Evolutionary conservation across 306 rosid species (phyloP), one percentile per base, ranked within the genome.

Genomic region (Malus sylvestris): DNA sequence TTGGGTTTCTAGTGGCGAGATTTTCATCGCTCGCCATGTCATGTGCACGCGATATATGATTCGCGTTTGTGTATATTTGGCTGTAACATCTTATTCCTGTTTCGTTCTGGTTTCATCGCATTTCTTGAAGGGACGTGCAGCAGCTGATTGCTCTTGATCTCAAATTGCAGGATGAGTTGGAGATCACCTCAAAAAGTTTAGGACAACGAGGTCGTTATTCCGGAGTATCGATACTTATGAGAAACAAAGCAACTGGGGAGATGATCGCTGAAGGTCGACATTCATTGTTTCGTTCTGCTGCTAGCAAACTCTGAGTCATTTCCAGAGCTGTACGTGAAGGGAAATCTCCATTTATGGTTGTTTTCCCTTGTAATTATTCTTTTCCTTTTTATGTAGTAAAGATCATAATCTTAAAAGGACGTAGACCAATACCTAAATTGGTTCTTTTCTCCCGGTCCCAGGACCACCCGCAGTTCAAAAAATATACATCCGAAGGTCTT

Each of bases 211-310:
- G 93, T 72, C 85, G 96, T 35, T 92, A 89, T 73, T 79, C 88
- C 9, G 97, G 90, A 80, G 88, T 89, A 15, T 15, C 75, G 40
- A 92, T 95, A 72, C 68, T 82, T 68, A 12, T 95, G 10, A 90
- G 83, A 80, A 95, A 88, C 82, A 92, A 92, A 85, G 82, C 81
- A 30, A 90, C 93, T 0, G 96, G 97, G 61, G 96, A 90, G 67
- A 55, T 92, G 65, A 86, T 92, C 38, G 97, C 98, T 20, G 96
- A 92, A 88, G 98, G 98, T 44, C 89, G 97, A 20, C 97, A 90
- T 83, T 90, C 97, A 10, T 81, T 92, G 75, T 90, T 90, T 73
- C 89, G 91, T 72, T 79, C 84, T 22, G 65, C 78, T 72, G 19
- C 55, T 49, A 88, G 91, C 86, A 95, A 87, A 81, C 86, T 92